Base-by-base conservation (phyloP, 805 yeast species). In the Teunomyces pallodes region DNA sequence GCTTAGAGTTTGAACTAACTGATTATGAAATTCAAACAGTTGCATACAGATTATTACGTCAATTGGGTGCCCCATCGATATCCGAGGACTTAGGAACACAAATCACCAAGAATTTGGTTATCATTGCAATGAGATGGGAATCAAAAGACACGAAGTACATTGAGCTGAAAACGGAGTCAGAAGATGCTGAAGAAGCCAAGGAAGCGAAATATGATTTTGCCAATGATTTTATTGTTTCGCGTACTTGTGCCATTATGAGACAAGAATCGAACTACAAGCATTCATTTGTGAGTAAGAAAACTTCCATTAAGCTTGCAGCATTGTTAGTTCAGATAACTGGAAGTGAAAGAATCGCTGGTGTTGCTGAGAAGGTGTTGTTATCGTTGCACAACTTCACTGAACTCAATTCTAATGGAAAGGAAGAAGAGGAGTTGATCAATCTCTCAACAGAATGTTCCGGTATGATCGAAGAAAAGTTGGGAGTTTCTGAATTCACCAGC, bases 21-120 rank as follows among this genome's bases (percentile, higher is more conserved):
- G 69, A 68, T 20, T 66, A 70, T 27, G 81, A 83, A 42, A 58
- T 86, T n/a, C 92, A 87, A 60, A 79, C 80, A 0, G 79, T 87
- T 45, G 87, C 86, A 0, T 79, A 79, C 55, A 78, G 90, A 57
- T 67, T 80, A 32, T 73, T 90, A 50, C 86, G 91, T 58, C 96
- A 89, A 70, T 68, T 92, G 42, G 82, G 86, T 24, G 96, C 97
- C 1, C 94, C 96, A 2, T 66, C 77, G 5, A 74, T 90, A 26
- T 67, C 86, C 3, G 84, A 82, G 45, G 79, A 76, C 0, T 70
- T 90, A 47, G 86, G 87, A 0, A 62, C 74, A 13, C 86, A 84
- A 60, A 74, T 80, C 27, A 82, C 86, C 17, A 87, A 85, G 62
- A 84, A 85, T 51, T 64, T 91, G 52, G 83, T 85, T 1, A 62